Evolutionary conservation across 768 basidiomycete species (phyloP), one percentile per base, ranked within the genome.

Genomic region (Mycena indigotica): DNA sequence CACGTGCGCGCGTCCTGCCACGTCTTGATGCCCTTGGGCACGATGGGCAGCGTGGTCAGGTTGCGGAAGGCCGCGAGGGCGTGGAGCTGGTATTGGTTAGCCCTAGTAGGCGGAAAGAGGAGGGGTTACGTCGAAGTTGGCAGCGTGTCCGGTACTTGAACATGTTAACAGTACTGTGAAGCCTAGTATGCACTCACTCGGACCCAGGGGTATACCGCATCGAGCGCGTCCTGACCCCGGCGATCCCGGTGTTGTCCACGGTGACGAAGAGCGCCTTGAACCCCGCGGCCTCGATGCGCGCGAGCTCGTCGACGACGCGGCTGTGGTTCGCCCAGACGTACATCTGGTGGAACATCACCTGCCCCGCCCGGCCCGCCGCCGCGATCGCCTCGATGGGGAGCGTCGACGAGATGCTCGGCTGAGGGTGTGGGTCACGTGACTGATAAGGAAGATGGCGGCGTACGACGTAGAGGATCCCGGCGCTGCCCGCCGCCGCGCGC

Each of bases 391-490:
- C 67, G 17, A 69, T 66, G 2, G 66, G 58, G 19, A 67, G 64
- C 10, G 68, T 67, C 2, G 68, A 64, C 12, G 66, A 66, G 28
- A 69, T 69, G 52, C 67, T 68, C 3, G 68, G 68, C 68, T 69
- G 45, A 8, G 32, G n/a, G n/a, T n/a, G n/a, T n/a, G n/a, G n/a
- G n/a, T n/a, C n/a, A n/a, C n/a, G n/a, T n/a, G n/a, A n/a, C n/a
- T n/a, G n/a, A n/a, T n/a, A 35, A 35, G 32, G 10, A 3, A 24
- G 6, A 16, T n/a, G n/a, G n/a, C n/a, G n/a, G 60, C 66, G 5
- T 57, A 69, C 68, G 10, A 57, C 67, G 38, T 81, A 80, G 4
- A 81, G 61, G 59, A 79, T 73, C 12, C 77, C 77, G 23, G 69
- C 69, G 30, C 67, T 66, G 1, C 75, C 78, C 3, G 79, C 78